A percentile compares a stretch with the other conserved stretches of the same genome.
Evolutionary conservation across 2,329 filamentous ascomycete genomes (phyloP).

Genomic region (Magnaporthiopsis incrustans): DNA sequence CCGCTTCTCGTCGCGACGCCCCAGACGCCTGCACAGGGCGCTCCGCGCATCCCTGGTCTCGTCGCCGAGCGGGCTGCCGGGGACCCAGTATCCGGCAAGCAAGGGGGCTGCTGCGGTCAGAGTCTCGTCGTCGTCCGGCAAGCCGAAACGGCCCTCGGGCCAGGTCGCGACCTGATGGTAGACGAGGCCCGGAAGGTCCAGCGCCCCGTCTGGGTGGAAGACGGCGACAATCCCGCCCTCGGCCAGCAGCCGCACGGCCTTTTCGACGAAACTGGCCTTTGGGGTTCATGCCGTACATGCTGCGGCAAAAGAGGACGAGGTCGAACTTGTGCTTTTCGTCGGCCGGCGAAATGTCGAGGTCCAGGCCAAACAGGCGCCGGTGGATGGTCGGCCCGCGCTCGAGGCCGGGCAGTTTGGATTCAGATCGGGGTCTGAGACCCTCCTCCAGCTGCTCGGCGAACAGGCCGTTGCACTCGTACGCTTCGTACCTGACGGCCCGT

Average conservation of each 20-base stretch:
- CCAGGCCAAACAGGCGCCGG: constrained; percentile 27
- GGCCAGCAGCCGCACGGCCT: constrained; percentile 39
- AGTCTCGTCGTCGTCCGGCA: constrained; percentile 34
- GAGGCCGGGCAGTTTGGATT: constrained; percentile 32
- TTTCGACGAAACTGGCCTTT: constrained; percentile 38
- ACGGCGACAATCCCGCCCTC: constrained; percentile 37
- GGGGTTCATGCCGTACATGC: constrained; percentile 51
- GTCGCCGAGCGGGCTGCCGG: neutral
- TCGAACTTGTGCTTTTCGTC: constrained; percentile 34
- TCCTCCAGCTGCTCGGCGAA: constrained; percentile 36
- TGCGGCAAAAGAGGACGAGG: constrained; percentile 55
- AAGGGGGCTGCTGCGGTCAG: constrained; percentile 18
- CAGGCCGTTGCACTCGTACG: constrained; percentile 42
- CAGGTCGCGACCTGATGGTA: constrained; percentile 38
- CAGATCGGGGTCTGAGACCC: constrained; percentile 25
- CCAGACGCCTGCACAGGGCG: constrained; percentile 39
- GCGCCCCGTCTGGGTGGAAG: constrained; percentile 40
- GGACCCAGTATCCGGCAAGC: no score
- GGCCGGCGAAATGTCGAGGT: constrained; percentile 7
- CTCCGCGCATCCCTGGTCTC: constrained; percentile 33
- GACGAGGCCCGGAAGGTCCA: constrained; percentile 38
- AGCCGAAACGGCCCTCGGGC: constrained; percentile 32
- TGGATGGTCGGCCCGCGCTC: constrained; percentile 29
- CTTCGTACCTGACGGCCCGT: constrained; percentile 40
- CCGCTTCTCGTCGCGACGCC: constrained; percentile 26